These are phyloP conservation scores for Sclerotinia nivalis DNA, from an alignment of 2,329 filamentous ascomycete species.

Conservation along the genomic window DNA sequence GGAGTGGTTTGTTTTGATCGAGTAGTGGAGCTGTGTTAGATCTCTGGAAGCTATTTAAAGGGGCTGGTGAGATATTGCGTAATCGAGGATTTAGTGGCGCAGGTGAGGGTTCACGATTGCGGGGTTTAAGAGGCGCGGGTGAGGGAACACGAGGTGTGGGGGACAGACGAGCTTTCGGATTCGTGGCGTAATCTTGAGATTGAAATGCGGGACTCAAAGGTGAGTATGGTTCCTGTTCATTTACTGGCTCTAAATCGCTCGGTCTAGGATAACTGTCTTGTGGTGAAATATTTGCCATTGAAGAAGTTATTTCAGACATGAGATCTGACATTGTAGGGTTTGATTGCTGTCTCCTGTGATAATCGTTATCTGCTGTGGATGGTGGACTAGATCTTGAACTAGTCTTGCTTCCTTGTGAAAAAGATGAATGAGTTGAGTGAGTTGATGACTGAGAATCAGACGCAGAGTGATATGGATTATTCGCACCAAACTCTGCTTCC, in stretches of 20 bases:
- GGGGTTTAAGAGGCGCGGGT: conserved; percentile 15
- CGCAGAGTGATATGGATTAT: conserved; percentile 64
- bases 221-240: conserved; percentile 16
- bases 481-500: conserved; percentile 59
- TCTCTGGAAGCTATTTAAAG: conserved; percentile 25
- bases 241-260: conserved; percentile 12
- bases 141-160: conserved; percentile 9
- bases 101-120: conserved; percentile 5
- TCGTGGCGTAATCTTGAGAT: conserved; percentile 49
- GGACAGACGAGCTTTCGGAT: conserved; percentile 42
- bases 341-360: conserved; percentile 45
- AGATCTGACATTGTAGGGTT: conserved; percentile 51
- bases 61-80: conserved; percentile 8
- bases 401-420: conserved; percentile 58
- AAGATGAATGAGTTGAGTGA: conserved; percentile 62
- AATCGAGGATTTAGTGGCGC: neutral
- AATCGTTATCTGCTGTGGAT: conserved; percentile 40
- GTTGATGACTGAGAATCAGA: conserved; percentile 67
- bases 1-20: conserved; percentile 14
- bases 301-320: conserved; percentile 57
- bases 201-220: conserved; percentile 28
- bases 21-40: conserved; percentile 23
- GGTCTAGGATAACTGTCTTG: neutral
- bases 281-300: conserved; percentile 43
- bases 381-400: conserved; percentile 63